Conservation (phyloP, 202 grass and related monocot species). For the Zizania palustris region DNA sequence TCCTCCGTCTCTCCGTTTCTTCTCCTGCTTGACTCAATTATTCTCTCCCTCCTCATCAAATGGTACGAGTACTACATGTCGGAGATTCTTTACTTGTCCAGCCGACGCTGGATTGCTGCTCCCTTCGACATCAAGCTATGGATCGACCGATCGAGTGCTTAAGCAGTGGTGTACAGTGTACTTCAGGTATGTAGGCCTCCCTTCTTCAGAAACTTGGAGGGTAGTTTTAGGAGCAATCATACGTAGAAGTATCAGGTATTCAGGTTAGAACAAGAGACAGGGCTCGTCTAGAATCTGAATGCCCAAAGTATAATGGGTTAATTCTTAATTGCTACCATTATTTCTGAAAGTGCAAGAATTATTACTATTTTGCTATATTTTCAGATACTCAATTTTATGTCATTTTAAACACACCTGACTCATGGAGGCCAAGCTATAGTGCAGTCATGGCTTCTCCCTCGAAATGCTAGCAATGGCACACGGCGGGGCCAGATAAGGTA, state of each 20-base stretch:
- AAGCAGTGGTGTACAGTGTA: neutral
- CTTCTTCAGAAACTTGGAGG: neutral
- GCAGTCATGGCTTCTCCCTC: too few relatives aligned
- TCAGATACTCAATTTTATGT: too few relatives aligned
- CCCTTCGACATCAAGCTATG: neutral
- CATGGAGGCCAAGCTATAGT: too few relatives aligned
- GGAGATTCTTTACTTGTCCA: slow-evolving; percentile 29
- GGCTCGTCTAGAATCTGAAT: too few relatives aligned
- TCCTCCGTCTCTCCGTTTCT: neutral
- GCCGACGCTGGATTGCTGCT: neutral
- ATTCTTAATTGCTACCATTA: too few relatives aligned
- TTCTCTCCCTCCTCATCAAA: neutral
- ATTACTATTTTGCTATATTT: too few relatives aligned
- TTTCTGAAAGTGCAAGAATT: too few relatives aligned
- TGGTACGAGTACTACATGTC: neutral
- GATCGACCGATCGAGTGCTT: neutral
- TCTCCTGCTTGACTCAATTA: neutral
- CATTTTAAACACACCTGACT: too few relatives aligned
- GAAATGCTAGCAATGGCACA: too few relatives aligned
- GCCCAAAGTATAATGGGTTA: too few relatives aligned
- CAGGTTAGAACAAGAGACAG: too few relatives aligned
- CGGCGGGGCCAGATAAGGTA: too few relatives aligned
- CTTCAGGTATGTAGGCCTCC: neutral
- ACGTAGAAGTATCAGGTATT: neutral
- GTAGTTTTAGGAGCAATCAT: slow-evolving; percentile 1